Evolutionary conservation across 2,329 filamentous ascomycete species (phyloP).

Genomic region (Phialemoniopsis sp.): DNA sequence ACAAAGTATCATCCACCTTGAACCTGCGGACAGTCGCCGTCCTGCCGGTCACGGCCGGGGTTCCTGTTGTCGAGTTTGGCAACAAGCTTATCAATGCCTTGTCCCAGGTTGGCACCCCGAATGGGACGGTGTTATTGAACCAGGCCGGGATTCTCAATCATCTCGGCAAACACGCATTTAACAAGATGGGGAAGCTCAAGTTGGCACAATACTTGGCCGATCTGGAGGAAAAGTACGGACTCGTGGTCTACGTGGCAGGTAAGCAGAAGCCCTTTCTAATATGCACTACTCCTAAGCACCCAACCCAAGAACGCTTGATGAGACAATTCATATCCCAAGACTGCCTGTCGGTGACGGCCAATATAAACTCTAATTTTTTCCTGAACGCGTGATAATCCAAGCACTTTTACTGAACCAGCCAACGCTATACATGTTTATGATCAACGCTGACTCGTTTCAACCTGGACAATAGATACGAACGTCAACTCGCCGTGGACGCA

Average conservation of each 20-base stretch:
- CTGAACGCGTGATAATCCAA: slow-evolving; percentile 33
- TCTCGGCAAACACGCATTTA: slow-evolving; percentile 92
- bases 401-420: background rate
- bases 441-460: slow-evolving; percentile 6
- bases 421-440: background rate
- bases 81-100: slow-evolving; percentile 83
- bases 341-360: slow-evolving; percentile 47
- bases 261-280: slow-evolving; percentile 23
- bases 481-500: slow-evolving; percentile 98
- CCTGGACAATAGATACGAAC: slow-evolving; percentile 68
- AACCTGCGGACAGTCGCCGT: slow-evolving; percentile 93
- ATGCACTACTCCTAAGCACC: background rate
- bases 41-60: slow-evolving; percentile 82
- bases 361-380: slow-evolving; percentile 66
- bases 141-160: slow-evolving; percentile 94
- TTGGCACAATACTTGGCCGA: slow-evolving; percentile 94
- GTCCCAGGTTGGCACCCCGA: slow-evolving; percentile 81
- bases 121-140: slow-evolving; percentile 87
- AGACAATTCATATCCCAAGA: slow-evolving; percentile 43
- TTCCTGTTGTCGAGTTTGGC: slow-evolving; percentile 94
- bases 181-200: slow-evolving; percentile 94
- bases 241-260: slow-evolving; percentile 90
- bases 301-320: slow-evolving; percentile 36
- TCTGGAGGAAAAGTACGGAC: slow-evolving; percentile 92
- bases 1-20: slow-evolving; percentile 76